Conservation (phyloP, 2,329 filamentous ascomycete genomes). For the Atkinsonella texensis region DNA sequence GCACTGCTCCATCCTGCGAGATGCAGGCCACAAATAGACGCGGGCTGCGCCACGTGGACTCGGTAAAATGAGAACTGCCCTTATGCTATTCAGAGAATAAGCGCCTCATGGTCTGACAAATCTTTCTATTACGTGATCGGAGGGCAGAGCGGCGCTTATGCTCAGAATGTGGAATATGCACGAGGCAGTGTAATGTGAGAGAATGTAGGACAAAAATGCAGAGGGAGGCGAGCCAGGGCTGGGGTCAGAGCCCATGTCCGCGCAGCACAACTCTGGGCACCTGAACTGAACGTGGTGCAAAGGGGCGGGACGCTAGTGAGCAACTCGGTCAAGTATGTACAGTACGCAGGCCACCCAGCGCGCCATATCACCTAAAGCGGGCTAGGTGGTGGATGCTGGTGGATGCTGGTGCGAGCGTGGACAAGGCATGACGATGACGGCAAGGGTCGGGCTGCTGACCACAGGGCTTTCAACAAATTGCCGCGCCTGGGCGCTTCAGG, state of each 20-base stretch:
- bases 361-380: not conserved
- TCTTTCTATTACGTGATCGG: constrained; percentile 4
- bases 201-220: not conserved
- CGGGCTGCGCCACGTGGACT: constrained; percentile 3
- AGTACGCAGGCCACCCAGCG: not conserved
- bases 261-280: too few relatives aligned
- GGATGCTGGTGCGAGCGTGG: too few relatives aligned
- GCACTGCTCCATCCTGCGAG: too few relatives aligned
- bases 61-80: not conserved
- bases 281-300: too few relatives aligned
- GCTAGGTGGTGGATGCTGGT: too few relatives aligned
- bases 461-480: not conserved
- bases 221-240: not conserved
- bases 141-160: constrained; percentile 2
- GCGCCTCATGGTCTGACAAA: not conserved
- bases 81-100: not conserved
- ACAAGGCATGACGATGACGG: too few relatives aligned
- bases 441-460: too few relatives aligned
- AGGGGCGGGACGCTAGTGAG: too few relatives aligned
- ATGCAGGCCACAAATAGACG: not conserved
- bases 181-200: constrained; percentile 4
- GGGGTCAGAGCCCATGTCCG: too few relatives aligned
- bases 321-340: not conserved
- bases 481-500: constrained; percentile 7
- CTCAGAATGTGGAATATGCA: not conserved